These are phyloP conservation scores for Monascus ruber DNA, from an alignment of 2,329 filamentous ascomycete genomes.

Conservation along the genomic window DNA sequence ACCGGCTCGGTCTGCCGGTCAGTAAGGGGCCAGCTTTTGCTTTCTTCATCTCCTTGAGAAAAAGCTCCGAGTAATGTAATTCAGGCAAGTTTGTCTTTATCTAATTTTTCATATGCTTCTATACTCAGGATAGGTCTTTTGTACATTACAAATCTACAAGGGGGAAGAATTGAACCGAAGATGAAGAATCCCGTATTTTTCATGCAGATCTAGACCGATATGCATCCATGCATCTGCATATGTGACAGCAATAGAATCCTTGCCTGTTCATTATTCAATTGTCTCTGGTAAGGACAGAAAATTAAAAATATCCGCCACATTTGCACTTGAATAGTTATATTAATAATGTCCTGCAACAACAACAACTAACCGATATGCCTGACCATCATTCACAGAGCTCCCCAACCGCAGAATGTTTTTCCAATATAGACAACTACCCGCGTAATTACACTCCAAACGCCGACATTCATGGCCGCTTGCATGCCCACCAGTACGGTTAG, in stretches of 20 bases:
- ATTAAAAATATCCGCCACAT: too few species aligned
- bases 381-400: conserved; percentile 10
- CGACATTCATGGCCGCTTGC: conserved; percentile 25
- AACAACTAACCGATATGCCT: too few species aligned
- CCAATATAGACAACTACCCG: conserved; percentile 28
- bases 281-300: too few species aligned
- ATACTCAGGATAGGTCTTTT: background rate
- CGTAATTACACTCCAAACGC: conserved; percentile 27
- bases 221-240: too few species aligned
- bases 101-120: background rate
- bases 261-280: too few species aligned
- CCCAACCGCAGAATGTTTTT: conserved; percentile 30
- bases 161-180: background rate
- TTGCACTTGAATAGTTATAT: too few species aligned
- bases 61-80: background rate
- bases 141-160: background rate
- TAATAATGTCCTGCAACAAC: too few species aligned
- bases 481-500: conserved; percentile 25
- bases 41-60: background rate
- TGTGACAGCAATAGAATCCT: too few species aligned
- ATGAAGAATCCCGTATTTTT: background rate
- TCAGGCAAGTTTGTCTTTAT: background rate
- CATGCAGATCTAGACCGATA: too few species aligned
- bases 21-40: conserved; percentile 2
- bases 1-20: conserved; percentile 7